Conservation (phyloP, 2,329 filamentous ascomycete genomes). For the Plenodomus biglobosus region DNA sequence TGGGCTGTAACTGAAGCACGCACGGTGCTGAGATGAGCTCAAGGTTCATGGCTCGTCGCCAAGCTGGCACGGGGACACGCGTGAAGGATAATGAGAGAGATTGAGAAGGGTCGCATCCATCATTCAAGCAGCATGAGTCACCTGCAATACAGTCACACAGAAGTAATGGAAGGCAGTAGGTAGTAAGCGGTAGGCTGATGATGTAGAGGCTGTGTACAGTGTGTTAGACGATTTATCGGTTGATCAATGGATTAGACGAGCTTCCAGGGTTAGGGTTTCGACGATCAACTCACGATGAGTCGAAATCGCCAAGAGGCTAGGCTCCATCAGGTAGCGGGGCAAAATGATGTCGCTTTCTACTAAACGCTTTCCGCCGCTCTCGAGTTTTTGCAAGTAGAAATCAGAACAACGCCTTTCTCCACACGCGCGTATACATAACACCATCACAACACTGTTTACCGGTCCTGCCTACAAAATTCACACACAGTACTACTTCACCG, state of each 20-base stretch:
- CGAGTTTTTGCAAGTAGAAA: conserved; percentile 19
- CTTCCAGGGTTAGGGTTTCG: no score
- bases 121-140: no score
- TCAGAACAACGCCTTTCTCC: conserved; percentile 11
- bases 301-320: conserved; percentile 19
- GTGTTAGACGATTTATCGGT: no score
- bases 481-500: conserved; percentile 4
- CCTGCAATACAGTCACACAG: no score
- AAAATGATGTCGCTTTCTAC: conserved; percentile 27
- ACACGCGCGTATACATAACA: neutral
- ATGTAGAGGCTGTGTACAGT: no score
- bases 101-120: no score
- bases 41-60: conserved; percentile 5
- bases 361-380: conserved; percentile 28
- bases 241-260: no score
- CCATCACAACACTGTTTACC: neutral
- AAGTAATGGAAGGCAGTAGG: no score
- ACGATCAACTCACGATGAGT: conserved; percentile 28
- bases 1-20: no score
- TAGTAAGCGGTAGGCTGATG: no score
- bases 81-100: conserved; percentile 2
- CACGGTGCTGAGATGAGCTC: no score
- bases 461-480: neutral
- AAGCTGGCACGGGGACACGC: conserved; percentile 15
- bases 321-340: conserved; percentile 22